Conservation (phyloP, 768 basidiomycete genomes). For the Glaciozyma martinii region DNA sequence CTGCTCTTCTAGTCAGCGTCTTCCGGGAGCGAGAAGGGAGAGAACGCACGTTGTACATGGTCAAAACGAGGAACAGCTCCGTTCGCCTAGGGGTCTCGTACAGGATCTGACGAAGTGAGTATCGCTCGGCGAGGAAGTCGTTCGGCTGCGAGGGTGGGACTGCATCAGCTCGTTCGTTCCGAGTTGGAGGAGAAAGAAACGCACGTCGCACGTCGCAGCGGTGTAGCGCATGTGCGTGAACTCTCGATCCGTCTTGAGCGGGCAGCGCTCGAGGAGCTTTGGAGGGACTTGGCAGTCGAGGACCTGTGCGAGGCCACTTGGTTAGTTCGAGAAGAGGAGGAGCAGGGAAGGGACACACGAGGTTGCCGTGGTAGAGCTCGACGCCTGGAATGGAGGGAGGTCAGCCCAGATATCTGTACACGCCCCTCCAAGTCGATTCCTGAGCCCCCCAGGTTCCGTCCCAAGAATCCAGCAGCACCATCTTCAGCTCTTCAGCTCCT, state of each 20-base stretch:
- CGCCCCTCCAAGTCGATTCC: too few relatives aligned
- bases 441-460: too few relatives aligned
- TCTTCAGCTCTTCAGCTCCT: too few relatives aligned
- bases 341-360: constrained; percentile 36
- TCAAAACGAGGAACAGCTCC: constrained; percentile 48
- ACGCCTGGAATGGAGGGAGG: constrained; percentile 9
- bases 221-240: constrained; percentile 94
- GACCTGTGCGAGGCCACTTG: constrained; percentile 41
- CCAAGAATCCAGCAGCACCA: too few relatives aligned
- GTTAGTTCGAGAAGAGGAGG: not conserved
- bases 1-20: constrained; percentile 36
- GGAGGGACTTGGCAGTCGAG: constrained; percentile 80
- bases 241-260: constrained; percentile 68
- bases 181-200: not conserved
- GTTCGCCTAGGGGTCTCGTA: constrained; percentile 85
- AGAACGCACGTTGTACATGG: constrained; percentile 4
- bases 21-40: constrained; percentile 46
- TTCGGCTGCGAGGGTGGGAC: constrained; percentile 49
- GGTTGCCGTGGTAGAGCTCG: constrained; percentile 79
- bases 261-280: constrained; percentile 79
- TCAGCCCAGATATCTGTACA: too few relatives aligned
- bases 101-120: constrained; percentile 79
- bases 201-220: constrained; percentile 76
- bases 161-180: not conserved
- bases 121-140: constrained; percentile 69